These are phyloP conservation scores for Suhomyces bolitotheri DNA, from an alignment of 1,139 yeast genomes.

Conservation along the genomic window DNA sequence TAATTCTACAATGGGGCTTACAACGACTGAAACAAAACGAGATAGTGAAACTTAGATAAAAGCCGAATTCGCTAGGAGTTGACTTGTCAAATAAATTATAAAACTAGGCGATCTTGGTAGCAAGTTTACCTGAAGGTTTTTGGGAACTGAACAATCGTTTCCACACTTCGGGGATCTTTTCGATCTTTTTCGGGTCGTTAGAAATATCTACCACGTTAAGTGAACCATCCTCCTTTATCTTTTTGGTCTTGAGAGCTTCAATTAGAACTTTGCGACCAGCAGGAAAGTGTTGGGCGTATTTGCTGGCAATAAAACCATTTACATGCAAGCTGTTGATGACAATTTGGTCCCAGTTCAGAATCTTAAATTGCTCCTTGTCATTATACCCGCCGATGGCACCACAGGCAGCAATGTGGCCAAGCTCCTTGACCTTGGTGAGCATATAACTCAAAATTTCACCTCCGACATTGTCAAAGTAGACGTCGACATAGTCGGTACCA, in stretches of 20 bases:
- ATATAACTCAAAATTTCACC: conserved; percentile 21
- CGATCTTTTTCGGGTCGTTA: conserved; percentile 12
- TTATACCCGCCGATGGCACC: conserved; percentile 33
- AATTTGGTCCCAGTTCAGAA: conserved; percentile 43
- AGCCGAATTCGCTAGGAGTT: neutral
- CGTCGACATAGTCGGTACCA: conserved; percentile 24
- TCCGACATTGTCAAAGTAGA: conserved; percentile 26
- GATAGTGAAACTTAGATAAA: too few relatives aligned
- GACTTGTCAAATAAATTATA: neutral
- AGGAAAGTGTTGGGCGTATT: conserved; percentile 32
- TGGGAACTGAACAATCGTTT: conserved; percentile 29
- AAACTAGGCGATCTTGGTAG: conserved; percentile 30
- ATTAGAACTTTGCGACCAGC: conserved; percentile 36
- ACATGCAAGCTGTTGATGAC: conserved; percentile 49
- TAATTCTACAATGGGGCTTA: neutral
- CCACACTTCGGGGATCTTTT: conserved; percentile 32
- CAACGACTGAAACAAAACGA: neutral
- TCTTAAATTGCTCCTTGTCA: conserved; percentile 15
- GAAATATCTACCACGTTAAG: conserved; percentile 27
- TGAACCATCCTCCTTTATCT: conserved; percentile 31
- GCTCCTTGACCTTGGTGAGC: conserved; percentile 19
- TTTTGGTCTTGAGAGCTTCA: conserved; percentile 40
- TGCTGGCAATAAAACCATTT: conserved; percentile 49
- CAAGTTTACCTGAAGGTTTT: conserved; percentile 37
- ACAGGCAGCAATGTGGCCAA: conserved; percentile 28